Evolutionary conservation across 768 basidiomycete species (phyloP).

Genomic region (Mycena floridula): DNA sequence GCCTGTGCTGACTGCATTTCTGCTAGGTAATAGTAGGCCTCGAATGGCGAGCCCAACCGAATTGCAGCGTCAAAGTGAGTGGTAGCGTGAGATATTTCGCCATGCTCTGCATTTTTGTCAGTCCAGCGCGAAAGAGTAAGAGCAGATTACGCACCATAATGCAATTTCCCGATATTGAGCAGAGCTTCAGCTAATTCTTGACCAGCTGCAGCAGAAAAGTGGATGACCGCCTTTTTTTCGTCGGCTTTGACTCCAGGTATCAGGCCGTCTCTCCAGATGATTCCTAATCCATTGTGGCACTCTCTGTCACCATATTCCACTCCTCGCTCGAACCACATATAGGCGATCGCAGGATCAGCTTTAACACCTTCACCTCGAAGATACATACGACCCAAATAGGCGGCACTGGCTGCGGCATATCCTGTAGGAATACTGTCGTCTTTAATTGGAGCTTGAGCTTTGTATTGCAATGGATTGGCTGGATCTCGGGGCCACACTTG

Average conservation of each 20-base stretch:
- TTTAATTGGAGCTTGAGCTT: slow-evolving; percentile 34
- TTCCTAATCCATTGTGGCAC: slow-evolving; percentile 83
- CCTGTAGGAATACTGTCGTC: slow-evolving; percentile 46
- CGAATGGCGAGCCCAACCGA: slow-evolving; percentile 84
- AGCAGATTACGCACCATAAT: slow-evolving; percentile 42
- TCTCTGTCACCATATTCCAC: slow-evolving; percentile 78
- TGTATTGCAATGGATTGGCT: slow-evolving; percentile 41
- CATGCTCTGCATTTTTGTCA: slow-evolving; percentile 45
- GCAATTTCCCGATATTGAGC: slow-evolving; percentile 81
- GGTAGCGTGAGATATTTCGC: slow-evolving; percentile 61
- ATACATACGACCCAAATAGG: slow-evolving; percentile 90
- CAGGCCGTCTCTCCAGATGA: slow-evolving; percentile 89
- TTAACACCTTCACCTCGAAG: slow-evolving; percentile 89
- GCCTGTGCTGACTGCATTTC: slow-evolving; percentile 66
- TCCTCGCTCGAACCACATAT: slow-evolving; percentile 93
- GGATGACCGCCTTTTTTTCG: slow-evolving; percentile 48
- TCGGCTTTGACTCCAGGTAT: slow-evolving; percentile 62
- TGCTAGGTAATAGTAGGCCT: slow-evolving; percentile 92
- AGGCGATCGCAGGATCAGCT: slow-evolving; percentile 66
- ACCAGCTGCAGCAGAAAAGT: slow-evolving; percentile 76
- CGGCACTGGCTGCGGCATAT: slow-evolving; percentile 76
- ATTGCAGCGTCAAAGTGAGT: slow-evolving; percentile 82
- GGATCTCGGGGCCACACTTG: slow-evolving; percentile 87
- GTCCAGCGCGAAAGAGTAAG: not conserved
- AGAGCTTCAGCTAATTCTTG: slow-evolving; percentile 91